These are phyloP conservation scores for Biscogniauxia mediterranea DNA, from an alignment of 2,329 filamentous ascomycete species.

Conservation along the genomic window DNA sequence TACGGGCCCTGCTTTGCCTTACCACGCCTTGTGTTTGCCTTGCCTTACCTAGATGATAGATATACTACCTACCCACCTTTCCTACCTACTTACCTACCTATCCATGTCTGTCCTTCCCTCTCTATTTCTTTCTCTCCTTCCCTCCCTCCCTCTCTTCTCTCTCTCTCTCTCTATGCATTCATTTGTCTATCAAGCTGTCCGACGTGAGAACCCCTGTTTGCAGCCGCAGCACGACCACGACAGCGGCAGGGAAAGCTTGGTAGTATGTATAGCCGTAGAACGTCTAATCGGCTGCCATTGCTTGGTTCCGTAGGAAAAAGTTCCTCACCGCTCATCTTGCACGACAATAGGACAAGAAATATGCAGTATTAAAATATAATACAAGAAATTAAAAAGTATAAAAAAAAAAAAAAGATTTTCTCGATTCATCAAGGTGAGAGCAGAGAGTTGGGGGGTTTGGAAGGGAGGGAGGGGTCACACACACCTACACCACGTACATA, in stretches of 20 bases:
- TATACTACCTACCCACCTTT: background rate
- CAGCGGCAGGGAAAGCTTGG: no score
- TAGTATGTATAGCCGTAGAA: no score
- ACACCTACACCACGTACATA: no score
- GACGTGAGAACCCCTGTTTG: background rate
- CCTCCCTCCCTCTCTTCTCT: no score
- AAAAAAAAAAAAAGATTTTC: background rate
- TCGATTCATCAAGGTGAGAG: no score
- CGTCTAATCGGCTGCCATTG: background rate
- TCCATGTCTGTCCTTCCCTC: no score
- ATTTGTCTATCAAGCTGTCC: background rate
- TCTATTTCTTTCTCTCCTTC: no score
- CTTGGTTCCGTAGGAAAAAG: background rate
- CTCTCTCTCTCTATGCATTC: background rate
- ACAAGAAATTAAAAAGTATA: no score
- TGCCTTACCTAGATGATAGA: background rate
- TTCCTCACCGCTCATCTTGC: slow-evolving; percentile 11
- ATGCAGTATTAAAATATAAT: no score
- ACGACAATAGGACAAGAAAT: slow-evolving; percentile 1
- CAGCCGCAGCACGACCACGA: background rate
- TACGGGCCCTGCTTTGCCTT: background rate
- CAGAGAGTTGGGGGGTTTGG: no score
- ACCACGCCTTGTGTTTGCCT: background rate
- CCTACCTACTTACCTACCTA: background rate
- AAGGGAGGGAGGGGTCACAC: no score